Evolutionary conservation across 2,329 filamentous ascomycete genomes (phyloP).

Genomic region (Beauveria brongniartii): DNA sequence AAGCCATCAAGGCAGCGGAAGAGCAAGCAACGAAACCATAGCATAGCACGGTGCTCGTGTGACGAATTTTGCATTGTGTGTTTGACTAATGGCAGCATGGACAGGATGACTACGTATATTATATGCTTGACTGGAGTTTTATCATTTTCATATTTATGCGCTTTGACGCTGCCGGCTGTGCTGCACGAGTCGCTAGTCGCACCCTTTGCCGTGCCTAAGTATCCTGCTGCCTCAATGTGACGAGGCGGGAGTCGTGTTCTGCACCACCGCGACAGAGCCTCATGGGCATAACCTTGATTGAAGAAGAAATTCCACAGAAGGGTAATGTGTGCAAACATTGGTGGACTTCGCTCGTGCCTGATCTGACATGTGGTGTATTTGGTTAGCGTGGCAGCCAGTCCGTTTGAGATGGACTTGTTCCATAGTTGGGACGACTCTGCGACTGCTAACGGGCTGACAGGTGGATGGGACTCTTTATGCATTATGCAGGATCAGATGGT

Average conservation of each 20-base stretch:
- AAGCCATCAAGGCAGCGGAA: constrained; percentile 26
- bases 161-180: neutral
- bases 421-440: neutral
- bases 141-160: neutral
- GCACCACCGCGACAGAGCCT: neutral
- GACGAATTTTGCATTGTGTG: neutral
- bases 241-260: neutral
- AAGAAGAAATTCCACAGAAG: no score
- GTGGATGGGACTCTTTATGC: neutral
- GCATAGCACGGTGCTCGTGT: neutral
- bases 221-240: neutral
- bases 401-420: neutral
- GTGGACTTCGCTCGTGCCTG: neutral
- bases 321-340: neutral
- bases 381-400: neutral
- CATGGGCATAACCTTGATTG: neutral
- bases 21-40: constrained; percentile 12
- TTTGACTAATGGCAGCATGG: neutral
- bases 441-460: neutral
- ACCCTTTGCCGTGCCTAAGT: neutral
- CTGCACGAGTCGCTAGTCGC: neutral
- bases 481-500: neutral
- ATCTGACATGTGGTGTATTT: neutral
- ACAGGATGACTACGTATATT: neutral
- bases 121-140: neutral